phyloP scores from a whole-genome alignment of 305 asterid species.

The Withania somnifera region DNA sequence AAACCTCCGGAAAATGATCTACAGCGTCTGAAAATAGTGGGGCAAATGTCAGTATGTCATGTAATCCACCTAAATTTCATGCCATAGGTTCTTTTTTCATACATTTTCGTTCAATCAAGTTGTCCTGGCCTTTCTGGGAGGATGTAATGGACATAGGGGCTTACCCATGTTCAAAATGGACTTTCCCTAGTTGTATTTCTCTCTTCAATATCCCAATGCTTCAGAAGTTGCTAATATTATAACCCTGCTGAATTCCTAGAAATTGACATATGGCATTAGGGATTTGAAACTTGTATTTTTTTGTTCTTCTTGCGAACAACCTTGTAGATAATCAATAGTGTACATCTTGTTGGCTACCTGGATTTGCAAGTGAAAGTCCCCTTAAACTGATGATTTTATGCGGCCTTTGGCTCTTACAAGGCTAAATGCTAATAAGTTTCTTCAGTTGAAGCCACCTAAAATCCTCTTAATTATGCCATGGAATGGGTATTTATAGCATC shows the following conservation, averaged over 20 bases:
- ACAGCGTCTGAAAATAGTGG: not conserved
- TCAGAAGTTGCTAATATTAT: not conserved
- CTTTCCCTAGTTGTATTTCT: not conserved
- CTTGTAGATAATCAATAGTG: not conserved
- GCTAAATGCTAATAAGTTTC: not conserved
- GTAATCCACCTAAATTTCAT: not conserved
- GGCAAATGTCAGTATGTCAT: not conserved
- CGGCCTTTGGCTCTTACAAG: not conserved
- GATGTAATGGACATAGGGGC: not conserved
- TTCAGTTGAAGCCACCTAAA: not conserved
- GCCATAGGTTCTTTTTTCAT: not conserved
- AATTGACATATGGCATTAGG: not conserved
- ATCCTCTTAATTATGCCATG: not conserved
- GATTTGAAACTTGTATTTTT: not conserved
- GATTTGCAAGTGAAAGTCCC: not conserved
- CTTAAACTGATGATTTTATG: not conserved
- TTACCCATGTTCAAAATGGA: not conserved
- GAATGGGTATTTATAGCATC: not conserved
- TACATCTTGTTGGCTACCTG: not conserved
- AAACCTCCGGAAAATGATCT: not conserved
- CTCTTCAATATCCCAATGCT: not conserved
- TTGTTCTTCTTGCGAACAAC: not conserved
- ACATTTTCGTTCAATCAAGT: not conserved
- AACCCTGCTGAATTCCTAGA: not conserved
- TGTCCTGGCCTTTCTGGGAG: not conserved